phyloP scores from a whole-genome alignment of 73 alveolate species.

The Diophrys appendiculata region DNA sequence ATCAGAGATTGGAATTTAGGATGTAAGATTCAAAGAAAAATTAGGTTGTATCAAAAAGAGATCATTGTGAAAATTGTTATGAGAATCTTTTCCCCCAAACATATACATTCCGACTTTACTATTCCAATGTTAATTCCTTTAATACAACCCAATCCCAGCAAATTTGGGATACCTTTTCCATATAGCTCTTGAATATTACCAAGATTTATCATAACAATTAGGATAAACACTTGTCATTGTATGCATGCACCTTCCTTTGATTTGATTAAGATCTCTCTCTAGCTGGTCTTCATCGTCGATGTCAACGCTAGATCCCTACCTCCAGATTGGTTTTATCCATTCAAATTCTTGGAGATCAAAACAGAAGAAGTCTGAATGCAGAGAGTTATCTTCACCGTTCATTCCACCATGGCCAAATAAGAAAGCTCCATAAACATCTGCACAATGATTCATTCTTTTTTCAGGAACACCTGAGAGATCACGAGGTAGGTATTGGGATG shows the following conservation, averaged over 20 bases:
- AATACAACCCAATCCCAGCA: neutral
- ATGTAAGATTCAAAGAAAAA: neutral
- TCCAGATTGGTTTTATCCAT: conserved; percentile 1
- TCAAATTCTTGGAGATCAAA: conserved; percentile 26
- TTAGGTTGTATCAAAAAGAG: conserved; percentile 20
- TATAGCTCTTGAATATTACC: neutral
- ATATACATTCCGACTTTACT: conserved; percentile 26
- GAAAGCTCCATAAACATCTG: conserved; percentile 27
- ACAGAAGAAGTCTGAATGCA: conserved; percentile 30
- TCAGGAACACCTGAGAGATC: conserved; percentile 42
- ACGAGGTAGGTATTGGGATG: neutral
- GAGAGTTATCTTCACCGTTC: conserved; percentile 50
- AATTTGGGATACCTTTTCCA: conserved; percentile 9
- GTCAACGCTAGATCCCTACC: neutral
- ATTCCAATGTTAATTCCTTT: conserved; percentile 1
- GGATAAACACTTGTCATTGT: conserved; percentile 25
- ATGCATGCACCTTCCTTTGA: conserved; percentile 16
- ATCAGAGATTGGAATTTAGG: neutral
- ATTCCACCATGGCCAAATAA: conserved; percentile 60
- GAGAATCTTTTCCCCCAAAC: conserved; percentile 25
- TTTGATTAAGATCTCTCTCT: neutral
- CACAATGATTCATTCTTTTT: conserved; percentile 44
- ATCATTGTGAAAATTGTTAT: conserved; percentile 8
- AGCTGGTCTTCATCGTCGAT: too few relatives aligned
- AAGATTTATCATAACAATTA: neutral